Evolutionary conservation across 2,329 filamentous ascomycete species (phyloP), one percentile per base, ranked within the genome.

Genomic region (Cladorrhinum sp.): DNA sequence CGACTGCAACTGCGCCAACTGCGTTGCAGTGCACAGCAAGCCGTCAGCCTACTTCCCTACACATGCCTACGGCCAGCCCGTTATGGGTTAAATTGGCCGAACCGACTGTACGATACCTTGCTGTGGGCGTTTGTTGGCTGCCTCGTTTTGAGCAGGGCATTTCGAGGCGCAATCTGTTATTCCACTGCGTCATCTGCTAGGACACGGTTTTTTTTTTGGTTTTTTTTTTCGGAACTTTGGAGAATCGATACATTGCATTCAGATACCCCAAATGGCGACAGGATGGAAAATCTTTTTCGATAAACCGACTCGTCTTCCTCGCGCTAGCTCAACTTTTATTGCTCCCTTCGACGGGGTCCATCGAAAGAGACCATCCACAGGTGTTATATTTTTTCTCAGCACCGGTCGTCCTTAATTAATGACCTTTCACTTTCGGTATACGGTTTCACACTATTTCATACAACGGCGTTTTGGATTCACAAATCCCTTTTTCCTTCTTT

Each of bases 61-160:
- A 21, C 78, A 81, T 57, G 73, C 71, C 48, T 85, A 83, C 59
- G 77, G 79, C 26, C 83, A 85, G 69, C 74, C 83, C 14, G 83
- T 86, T 16, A 79, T 85, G 71, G 82, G 83, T 57, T 83, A 70
- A 76, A 20, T n/a, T 21, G 6, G 48, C 24, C 49, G 16, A 54
- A 28, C 16, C 30, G 21, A 16, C 21, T 46, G 33, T 51, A 20
- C 53, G 53, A 62, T 61, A 62, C 55, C 59, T 62, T 67, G 64
- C 64, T 55, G 52, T 59, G 65, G 33, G 33, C 63, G 59, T 65
- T 64, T 67, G 58, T 48, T 24, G 36, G 55, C 46, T 59, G 61
- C 55, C 39, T 49, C 62, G 55, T 50, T 58, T 60, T 56, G 61
- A 59, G 56, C 59, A 61, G 23, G 59, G 50, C 50, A 54, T 57